Percentiles rank a stretch among this genome's conserved stretches.
Evolutionary conservation across 2,329 filamentous ascomycete species (phyloP).

Genomic region (Torrubiellomyces zombiae): DNA sequence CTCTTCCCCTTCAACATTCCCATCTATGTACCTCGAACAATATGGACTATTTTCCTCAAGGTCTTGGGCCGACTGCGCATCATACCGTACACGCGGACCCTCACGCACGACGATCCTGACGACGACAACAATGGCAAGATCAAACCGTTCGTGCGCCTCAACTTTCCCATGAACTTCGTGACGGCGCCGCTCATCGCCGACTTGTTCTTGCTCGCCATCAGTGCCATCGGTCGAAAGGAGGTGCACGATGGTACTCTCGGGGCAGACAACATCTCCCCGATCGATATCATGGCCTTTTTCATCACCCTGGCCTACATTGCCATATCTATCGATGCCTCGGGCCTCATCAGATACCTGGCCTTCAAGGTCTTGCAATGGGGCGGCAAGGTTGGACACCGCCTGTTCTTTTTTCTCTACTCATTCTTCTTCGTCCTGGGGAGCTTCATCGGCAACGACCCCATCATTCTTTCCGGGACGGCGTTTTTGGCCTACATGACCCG

Average conservation of each 20-base stretch:
- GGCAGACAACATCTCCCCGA: constrained; percentile 46
- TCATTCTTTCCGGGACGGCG: constrained; percentile 57
- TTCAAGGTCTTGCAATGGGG: constrained; percentile 54
- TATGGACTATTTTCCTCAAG: constrained; percentile 28
- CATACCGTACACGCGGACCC: constrained; percentile 24
- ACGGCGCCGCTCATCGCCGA: constrained; percentile 56
- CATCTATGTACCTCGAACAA: constrained; percentile 35
- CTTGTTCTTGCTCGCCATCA: constrained; percentile 52
- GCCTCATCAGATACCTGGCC: constrained; percentile 52
- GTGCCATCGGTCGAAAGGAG: constrained; percentile 49
- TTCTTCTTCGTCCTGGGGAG: constrained; percentile 54
- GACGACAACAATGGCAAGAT: constrained; percentile 12
- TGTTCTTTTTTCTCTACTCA: constrained; percentile 57
- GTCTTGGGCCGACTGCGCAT: constrained; percentile 25
- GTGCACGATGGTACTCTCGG: constrained; percentile 54
- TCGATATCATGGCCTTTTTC: constrained; percentile 64
- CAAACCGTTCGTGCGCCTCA: constrained; percentile 29
- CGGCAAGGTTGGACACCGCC: constrained; percentile 45
- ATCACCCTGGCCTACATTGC: constrained; percentile 59
- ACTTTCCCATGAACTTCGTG: constrained; percentile 52
- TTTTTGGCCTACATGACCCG: constrained; percentile 65
- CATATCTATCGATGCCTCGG: constrained; percentile 61
- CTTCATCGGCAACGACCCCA: constrained; percentile 60
- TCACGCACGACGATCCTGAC: constrained; percentile 8
- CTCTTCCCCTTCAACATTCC: constrained; percentile 53